Evolutionary conservation across 106 monocot species (phyloP).

Genomic region (Allium sativum): DNA sequence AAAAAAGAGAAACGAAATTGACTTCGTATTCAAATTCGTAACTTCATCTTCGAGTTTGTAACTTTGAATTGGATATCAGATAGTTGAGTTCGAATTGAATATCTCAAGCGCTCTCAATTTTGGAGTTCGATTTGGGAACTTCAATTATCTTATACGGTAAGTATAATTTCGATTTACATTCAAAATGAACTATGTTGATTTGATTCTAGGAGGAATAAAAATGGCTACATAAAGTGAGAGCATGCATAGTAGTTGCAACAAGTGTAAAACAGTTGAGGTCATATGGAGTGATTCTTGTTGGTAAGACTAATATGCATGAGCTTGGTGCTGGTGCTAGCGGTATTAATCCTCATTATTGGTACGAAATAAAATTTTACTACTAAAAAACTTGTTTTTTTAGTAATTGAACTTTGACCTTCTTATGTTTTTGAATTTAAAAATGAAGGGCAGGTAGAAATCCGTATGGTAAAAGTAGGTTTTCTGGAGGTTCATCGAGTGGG

Average conservation of each 20-base stretch:
- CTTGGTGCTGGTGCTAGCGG: slow-evolving; percentile 86
- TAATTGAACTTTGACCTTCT: too few species aligned
- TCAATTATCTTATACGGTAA: too few species aligned
- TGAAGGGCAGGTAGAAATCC: slow-evolving; percentile 76
- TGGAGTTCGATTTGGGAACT: too few species aligned
- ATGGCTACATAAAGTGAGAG: slow-evolving; percentile 68
- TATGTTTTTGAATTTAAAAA: slow-evolving; percentile 2
- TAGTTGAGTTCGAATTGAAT: too few species aligned
- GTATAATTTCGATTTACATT: too few species aligned
- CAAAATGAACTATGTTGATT: too few species aligned
- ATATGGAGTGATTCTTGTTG: slow-evolving; percentile 83
- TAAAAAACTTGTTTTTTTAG: background rate
- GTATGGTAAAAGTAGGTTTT: slow-evolving; percentile 50
- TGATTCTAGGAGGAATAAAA: slow-evolving; percentile 74
- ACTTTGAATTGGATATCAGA: too few species aligned
- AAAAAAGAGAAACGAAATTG: too few species aligned
- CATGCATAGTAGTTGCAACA: slow-evolving; percentile 47
- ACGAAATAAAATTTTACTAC: background rate
- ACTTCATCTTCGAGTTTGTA: too few species aligned
- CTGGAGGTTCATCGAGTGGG: slow-evolving; percentile 92
- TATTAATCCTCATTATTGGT: slow-evolving; percentile 84
- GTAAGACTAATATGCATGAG: slow-evolving; percentile 97
- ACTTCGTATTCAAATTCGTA: too few species aligned
- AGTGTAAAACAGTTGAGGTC: slow-evolving; percentile 63
- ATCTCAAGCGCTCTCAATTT: too few species aligned